Evolutionary conservation across 371 early-diverging fungal species (phyloP).

Genomic region (Funneliformis caledonium): DNA sequence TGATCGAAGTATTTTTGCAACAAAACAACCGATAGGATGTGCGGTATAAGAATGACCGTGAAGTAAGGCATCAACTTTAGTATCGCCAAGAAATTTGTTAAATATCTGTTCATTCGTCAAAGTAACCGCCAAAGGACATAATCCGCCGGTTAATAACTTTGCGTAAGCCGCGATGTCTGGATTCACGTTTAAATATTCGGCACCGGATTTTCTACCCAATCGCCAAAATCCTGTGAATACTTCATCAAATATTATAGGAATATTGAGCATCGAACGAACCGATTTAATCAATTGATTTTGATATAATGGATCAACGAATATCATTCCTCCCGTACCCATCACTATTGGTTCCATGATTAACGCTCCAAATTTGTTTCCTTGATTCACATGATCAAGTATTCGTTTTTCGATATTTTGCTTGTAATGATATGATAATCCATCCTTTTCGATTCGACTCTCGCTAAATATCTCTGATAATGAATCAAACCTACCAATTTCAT

Average conservation of each 20-base stretch:
- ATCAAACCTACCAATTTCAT: not conserved
- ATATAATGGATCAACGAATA: slow-evolving; percentile 83
- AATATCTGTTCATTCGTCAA: slow-evolving; percentile 71
- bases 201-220: slow-evolving; percentile 67
- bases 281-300: slow-evolving; percentile 68
- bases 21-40: slow-evolving; percentile 83
- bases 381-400: slow-evolving; percentile 50
- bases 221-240: slow-evolving; percentile 85
- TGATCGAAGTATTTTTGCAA: slow-evolving; percentile 68
- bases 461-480: slow-evolving; percentile 42
- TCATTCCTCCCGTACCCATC: slow-evolving; percentile 87
- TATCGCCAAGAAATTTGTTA: slow-evolving; percentile 65
- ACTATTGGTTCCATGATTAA: slow-evolving; percentile 80
- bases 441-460: slow-evolving; percentile 40
- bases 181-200: slow-evolving; percentile 53
- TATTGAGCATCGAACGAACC: slow-evolving; percentile 53
- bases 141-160: slow-evolving; percentile 80
- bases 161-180: slow-evolving; percentile 85
- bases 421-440: slow-evolving; percentile 56
- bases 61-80: slow-evolving; percentile 73
- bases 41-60: slow-evolving; percentile 89
- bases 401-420: slow-evolving; percentile 53
- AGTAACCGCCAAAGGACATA: slow-evolving; percentile 75
- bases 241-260: slow-evolving; percentile 86
- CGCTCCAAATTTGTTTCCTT: slow-evolving; percentile 72